Conservation (phyloP, 2,329 filamentous ascomycete genomes). For the Sporothrix mexicana region DNA sequence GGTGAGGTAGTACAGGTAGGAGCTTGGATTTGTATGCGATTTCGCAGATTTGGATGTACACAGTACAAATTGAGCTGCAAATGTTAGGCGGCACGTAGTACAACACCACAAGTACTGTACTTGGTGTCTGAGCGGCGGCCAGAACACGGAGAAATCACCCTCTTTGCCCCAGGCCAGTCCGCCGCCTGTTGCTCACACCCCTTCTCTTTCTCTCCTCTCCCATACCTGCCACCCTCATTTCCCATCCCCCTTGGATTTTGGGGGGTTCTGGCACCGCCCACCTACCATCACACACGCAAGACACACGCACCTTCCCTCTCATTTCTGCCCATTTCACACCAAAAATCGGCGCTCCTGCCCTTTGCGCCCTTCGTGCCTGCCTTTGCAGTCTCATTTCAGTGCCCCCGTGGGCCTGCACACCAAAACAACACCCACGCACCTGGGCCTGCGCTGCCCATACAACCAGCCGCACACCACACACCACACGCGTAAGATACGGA, state of each 20-base stretch:
- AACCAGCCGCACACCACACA: constrained; percentile 19
- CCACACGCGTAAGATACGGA: constrained; percentile 23
- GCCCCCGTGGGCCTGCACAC: constrained; percentile 8
- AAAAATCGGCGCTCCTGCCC: constrained; percentile 5
- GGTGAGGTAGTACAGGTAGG: constrained; percentile 5
- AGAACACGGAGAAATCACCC: constrained; percentile 33
- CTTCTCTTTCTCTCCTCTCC: constrained; percentile 28
- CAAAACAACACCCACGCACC: constrained; percentile 35
- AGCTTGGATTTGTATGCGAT: constrained; percentile 25
- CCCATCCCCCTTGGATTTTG: constrained; percentile 34
- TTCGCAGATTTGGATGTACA: constrained; percentile 31
- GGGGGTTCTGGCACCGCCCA: constrained; percentile 40
- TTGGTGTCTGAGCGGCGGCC: constrained; percentile 34
- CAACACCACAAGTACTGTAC: constrained; percentile 35
- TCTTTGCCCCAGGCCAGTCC: constrained; percentile 36
- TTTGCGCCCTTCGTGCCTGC: constrained; percentile 18
- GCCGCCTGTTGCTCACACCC: constrained; percentile 31
- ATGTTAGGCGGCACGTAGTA: constrained; percentile 33
- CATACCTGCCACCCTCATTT: constrained; percentile 35
- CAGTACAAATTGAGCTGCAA: constrained; percentile 32
- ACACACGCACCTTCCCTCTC: constrained; percentile 20
- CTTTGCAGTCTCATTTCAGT: constrained; percentile 13
- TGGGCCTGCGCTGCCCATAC: constrained; percentile 8
- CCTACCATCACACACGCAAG: constrained; percentile 37
- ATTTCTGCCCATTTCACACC: constrained; percentile 7